phyloP scores from a whole-genome alignment of 2,329 filamentous ascomycete genomes.

The Incumbomyces lentus region DNA sequence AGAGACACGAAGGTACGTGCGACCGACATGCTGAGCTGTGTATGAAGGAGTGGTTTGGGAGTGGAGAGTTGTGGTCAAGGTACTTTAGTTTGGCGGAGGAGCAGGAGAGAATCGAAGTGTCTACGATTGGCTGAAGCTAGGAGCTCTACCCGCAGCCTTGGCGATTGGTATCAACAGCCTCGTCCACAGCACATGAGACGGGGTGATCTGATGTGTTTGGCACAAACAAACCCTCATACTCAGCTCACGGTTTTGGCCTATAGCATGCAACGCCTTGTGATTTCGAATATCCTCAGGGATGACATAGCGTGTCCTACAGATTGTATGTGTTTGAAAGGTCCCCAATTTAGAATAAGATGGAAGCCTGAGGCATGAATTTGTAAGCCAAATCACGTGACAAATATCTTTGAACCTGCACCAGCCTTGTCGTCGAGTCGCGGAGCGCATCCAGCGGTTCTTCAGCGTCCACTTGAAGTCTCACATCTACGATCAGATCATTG shows the following conservation, averaged over 20 bases:
- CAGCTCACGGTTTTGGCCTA: too few relatives aligned
- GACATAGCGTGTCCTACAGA: too few relatives aligned
- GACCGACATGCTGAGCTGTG: slow-evolving; percentile 32
- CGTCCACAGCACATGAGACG: too few relatives aligned
- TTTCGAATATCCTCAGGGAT: too few relatives aligned
- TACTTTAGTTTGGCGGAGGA: background rate
- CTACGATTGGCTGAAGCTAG: slow-evolving; percentile 3
- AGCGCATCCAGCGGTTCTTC: too few relatives aligned
- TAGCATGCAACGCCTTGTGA: too few relatives aligned
- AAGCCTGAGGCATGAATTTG: slow-evolving; percentile 3
- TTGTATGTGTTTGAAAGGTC: background rate
- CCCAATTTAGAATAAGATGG: slow-evolving; percentile 8
- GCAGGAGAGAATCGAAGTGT: slow-evolving; percentile 4
- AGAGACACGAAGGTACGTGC: slow-evolving; percentile 37
- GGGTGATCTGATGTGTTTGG: too few relatives aligned
- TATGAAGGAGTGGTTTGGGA: slow-evolving; percentile 10
- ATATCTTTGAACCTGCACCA: too few relatives aligned
- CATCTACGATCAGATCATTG: background rate
- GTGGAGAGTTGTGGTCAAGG: slow-evolving; percentile 11
- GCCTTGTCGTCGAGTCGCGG: too few relatives aligned
- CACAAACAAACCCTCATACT: too few relatives aligned
- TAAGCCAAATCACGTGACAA: slow-evolving; percentile 3
- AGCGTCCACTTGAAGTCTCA: background rate
- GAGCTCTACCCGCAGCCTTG: slow-evolving; percentile 6
- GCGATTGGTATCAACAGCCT: background rate